These are phyloP conservation scores for Alternaria postmessia DNA, from an alignment of 2,329 filamentous ascomycete genomes.

Conservation along the genomic window DNA sequence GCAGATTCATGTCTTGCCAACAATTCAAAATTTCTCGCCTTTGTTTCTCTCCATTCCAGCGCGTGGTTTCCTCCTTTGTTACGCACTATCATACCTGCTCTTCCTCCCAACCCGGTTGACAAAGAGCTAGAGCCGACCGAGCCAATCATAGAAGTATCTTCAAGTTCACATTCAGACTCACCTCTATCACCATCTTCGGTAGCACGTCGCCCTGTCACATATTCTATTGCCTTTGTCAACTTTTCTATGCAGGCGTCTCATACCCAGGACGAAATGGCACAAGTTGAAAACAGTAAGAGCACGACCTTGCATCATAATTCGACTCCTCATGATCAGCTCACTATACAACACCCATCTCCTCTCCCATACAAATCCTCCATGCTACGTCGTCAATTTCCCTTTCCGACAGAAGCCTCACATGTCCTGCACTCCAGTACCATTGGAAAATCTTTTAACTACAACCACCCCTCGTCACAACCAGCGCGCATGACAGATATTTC, in stretches of 20 bases:
- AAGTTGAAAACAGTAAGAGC: neutral
- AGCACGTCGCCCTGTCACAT: neutral
- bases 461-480: neutral
- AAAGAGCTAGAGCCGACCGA: slow-evolving; percentile 12
- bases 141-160: neutral
- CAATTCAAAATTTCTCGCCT: neutral
- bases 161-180: neutral
- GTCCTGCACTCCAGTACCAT: neutral
- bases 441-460: no score
- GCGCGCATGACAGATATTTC: slow-evolving; percentile 5
- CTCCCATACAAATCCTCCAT: neutral
- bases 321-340: no score
- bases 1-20: neutral
- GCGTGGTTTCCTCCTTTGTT: slow-evolving; percentile 13
- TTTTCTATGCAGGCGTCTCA: neutral
- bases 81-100: slow-evolving; percentile 13
- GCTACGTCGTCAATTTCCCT: neutral
- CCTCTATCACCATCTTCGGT: neutral
- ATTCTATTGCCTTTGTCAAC: neutral
- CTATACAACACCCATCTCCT: neutral
- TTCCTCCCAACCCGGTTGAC: slow-evolving; percentile 16
- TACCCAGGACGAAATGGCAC: neutral
- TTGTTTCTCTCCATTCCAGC: slow-evolving; percentile 9
- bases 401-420: neutral
- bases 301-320: no score